Base-by-base conservation (phyloP, 192 early-diverging fungal species). In the Coemansia aciculifera region DNA sequence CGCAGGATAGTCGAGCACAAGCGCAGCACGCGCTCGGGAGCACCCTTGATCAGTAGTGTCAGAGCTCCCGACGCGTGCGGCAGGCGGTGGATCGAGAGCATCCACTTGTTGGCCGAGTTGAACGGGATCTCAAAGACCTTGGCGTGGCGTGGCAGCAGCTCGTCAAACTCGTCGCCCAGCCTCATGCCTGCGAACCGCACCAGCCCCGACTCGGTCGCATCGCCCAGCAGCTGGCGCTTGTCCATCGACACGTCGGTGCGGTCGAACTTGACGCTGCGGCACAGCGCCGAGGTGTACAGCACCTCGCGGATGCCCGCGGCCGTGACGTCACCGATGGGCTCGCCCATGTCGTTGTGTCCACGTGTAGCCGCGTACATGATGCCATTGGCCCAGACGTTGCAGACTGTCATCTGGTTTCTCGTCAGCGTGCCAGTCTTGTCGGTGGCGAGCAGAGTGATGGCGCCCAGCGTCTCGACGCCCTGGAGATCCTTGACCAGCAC, bases 361-460 rank as follows among this genome's bases (percentile, higher is more conserved):
- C 85, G 83, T 39, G 83, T 79, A n/a, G 85, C 81, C 11, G 85
- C 72, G 75, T 86, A 93, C 73, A 94, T 72, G 37, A 84, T 84
- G 17, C 85, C 74, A 32, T 89, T 89, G 42, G 91, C 86, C 96
- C 96, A 98, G 21, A 98, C 64, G 82, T 93, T 90, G 64, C 94
- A 92, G 0, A 93, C 92, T 7, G 93, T 95, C 96, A 98, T 98
- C 77, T 96, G 95, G 77, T 97, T 98, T 63, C 92, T 85, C 36
- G 96, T 98, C 65, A 98, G 85, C 52, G 96, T 98, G 62, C 96
- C 96, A 12, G 96, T 97, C 77, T 98, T 98, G 82, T 98, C 96
- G 3, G 95, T 98, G 24, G 96, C 96, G 39, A 98, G 87, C 21
- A 97, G 83, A 36, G 96, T 98, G 65, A 98, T 95, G 10, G 95